These are phyloP conservation scores for Peronospora destructor DNA, from an alignment of 352 stramenopile genomes.

Conservation along the genomic window DNA sequence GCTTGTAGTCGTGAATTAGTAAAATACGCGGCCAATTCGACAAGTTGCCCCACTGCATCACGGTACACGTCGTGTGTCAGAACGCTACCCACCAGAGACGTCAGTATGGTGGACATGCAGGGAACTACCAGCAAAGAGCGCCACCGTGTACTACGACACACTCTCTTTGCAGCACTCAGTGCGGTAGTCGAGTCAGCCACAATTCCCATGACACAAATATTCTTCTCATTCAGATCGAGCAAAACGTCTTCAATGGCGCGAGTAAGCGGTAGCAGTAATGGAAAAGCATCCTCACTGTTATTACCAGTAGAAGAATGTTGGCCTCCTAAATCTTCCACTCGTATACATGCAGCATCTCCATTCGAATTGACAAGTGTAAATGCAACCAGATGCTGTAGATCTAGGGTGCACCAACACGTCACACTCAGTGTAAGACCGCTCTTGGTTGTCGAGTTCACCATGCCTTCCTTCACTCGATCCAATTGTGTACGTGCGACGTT, in stretches of 20 bases:
- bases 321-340: constrained; percentile 46
- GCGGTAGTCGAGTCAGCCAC: constrained; percentile 59
- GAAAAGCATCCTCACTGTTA: constrained; percentile 5
- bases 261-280: constrained; percentile 23
- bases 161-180: constrained; percentile 46
- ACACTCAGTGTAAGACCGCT: constrained; percentile 70
- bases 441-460: constrained; percentile 78
- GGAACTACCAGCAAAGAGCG: constrained; percentile 57
- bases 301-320: constrained; percentile 17
- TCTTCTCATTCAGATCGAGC: constrained; percentile 36
- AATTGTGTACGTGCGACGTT: constrained; percentile 46
- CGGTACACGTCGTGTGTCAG: constrained; percentile 49
- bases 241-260: constrained; percentile 57
- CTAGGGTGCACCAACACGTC: constrained; percentile 57
- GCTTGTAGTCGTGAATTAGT: constrained; percentile 41
- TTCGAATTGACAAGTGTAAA: constrained; percentile 78
- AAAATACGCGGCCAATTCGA: constrained; percentile 62
- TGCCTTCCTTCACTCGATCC: constrained; percentile 74
- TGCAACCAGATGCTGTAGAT: constrained; percentile 58
- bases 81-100: constrained; percentile 45
- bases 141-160: constrained; percentile 35
- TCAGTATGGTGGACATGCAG: constrained; percentile 51
- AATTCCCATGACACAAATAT: constrained; percentile 68
- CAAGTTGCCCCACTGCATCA: constrained; percentile 43
- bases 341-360: constrained; percentile 61